Evolutionary conservation across 1,139 yeast genomes (phyloP).

Genomic region (Nadsonia commutata): DNA sequence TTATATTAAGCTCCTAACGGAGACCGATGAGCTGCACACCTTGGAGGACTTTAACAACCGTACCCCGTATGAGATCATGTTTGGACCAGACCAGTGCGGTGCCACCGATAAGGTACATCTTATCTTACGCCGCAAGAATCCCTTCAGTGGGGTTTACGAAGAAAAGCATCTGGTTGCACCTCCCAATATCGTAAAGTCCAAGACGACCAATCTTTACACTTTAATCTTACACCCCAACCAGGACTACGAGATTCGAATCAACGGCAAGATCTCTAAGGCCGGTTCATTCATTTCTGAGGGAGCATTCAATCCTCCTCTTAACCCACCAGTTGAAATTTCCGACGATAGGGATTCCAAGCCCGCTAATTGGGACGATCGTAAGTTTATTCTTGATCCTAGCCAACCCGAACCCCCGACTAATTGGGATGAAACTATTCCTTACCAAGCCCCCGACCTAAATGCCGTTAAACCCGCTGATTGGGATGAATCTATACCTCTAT

Average conservation of each 20-base stretch:
- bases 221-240: conserved; percentile 50
- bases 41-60: conserved; percentile 39
- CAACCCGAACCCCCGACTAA: conserved; percentile 54
- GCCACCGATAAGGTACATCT: conserved; percentile 64
- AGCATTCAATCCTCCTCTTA: conserved; percentile 45
- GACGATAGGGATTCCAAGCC: conserved; percentile 60
- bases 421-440: conserved; percentile 61
- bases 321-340: conserved; percentile 45
- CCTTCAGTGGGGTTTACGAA: conserved; percentile 35
- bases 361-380: conserved; percentile 62
- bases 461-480: conserved; percentile 62
- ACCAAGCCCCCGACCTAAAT: conserved; percentile 47
- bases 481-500: conserved; percentile 49
- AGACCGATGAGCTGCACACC: conserved; percentile 29
- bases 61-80: conserved; percentile 78
- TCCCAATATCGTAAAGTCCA: conserved; percentile 48
- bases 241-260: conserved; percentile 63
- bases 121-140: conserved; percentile 47
- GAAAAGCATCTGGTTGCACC: conserved; percentile 57
- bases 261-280: conserved; percentile 57
- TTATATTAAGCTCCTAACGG: conserved; percentile 57
- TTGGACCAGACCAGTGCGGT: conserved; percentile 92
- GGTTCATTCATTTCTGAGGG: conserved; percentile 48
- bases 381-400: conserved; percentile 51
- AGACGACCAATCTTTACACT: conserved; percentile 53